phyloP scores from a whole-genome alignment of 2,329 filamentous ascomycete genomes.

The Pseudogymnoascus verrucosus region DNA sequence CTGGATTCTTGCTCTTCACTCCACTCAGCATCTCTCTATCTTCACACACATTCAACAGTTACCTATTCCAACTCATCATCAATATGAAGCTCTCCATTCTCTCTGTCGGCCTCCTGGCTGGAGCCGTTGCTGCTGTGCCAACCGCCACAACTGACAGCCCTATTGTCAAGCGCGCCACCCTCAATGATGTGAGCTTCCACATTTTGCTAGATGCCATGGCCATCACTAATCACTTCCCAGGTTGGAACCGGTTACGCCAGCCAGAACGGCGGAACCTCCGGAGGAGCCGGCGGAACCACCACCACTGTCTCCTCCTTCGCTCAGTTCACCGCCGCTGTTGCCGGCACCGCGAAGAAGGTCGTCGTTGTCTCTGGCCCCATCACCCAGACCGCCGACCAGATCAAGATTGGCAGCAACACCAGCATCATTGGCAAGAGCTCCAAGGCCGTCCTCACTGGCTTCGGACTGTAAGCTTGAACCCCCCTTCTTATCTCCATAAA shows the following conservation, averaged over 20 bases:
- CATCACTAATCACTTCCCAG: background rate
- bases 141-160: conserved; percentile 38
- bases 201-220: background rate
- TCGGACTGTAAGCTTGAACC: conserved; percentile 24
- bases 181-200: conserved; percentile 16
- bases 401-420: conserved; percentile 41
- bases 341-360: conserved; percentile 37
- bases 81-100: conserved; percentile 44
- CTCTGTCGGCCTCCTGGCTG: conserved; percentile 39
- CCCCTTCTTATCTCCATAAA: too few species aligned
- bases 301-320: conserved; percentile 46
- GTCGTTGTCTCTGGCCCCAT: conserved; percentile 41
- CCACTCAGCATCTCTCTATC: background rate
- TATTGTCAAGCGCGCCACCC: conserved; percentile 39
- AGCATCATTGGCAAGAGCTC: conserved; percentile 39
- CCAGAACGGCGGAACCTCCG: conserved; percentile 44
- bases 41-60: background rate
- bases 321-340: conserved; percentile 41
- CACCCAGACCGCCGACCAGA: conserved; percentile 32
- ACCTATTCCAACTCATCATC: conserved; percentile 15
- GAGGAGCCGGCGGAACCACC: conserved; percentile 46
- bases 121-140: conserved; percentile 39
- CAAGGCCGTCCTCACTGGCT: conserved; percentile 19
- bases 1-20: background rate
- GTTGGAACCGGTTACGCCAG: conserved; percentile 37